These are phyloP conservation scores for Cyathus striatus DNA, from an alignment of 768 basidiomycete genomes.

Conservation along the genomic window DNA sequence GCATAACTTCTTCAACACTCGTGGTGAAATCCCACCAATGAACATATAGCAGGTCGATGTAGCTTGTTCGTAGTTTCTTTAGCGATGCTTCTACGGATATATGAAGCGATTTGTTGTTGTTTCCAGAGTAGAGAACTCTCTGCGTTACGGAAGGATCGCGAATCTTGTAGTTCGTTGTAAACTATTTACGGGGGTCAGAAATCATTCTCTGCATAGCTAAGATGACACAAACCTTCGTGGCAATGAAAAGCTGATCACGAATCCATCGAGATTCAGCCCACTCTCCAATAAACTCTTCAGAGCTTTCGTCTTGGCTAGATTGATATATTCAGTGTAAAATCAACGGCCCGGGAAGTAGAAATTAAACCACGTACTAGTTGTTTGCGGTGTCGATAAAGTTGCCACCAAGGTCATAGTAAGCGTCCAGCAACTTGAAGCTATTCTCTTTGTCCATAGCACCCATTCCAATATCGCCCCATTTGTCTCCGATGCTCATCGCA, in stretches of 20 bases:
- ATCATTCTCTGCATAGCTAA: not conserved
- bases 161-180: slow-evolving; percentile 19
- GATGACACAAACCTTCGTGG: slow-evolving; percentile 25
- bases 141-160: slow-evolving; percentile 18
- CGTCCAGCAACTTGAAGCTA: no score
- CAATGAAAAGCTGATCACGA: slow-evolving; percentile 44
- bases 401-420: no score
- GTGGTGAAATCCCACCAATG: slow-evolving; percentile 49
- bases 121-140: slow-evolving; percentile 29
- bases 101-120: slow-evolving; percentile 35
- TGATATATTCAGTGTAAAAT: slow-evolving; percentile 14
- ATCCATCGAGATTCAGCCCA: slow-evolving; percentile 41
- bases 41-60: slow-evolving; percentile 17
- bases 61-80: slow-evolving; percentile 34
- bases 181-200: slow-evolving; percentile 15
- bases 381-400: no score
- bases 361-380: no score
- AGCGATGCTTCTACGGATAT: slow-evolving; percentile 31
- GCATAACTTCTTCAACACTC: slow-evolving; percentile 53
- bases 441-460: slow-evolving; percentile 27
- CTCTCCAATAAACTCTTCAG: no score
- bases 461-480: slow-evolving; percentile 15
- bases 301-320: slow-evolving; percentile 45
- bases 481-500: slow-evolving; percentile 29
- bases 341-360: no score